A percentile compares a stretch with the other conserved stretches of the same genome.
These are phyloP conservation scores for Diaporthe longicolla DNA, from an alignment of 2,329 filamentous ascomycete genomes.

Conservation along the genomic window DNA sequence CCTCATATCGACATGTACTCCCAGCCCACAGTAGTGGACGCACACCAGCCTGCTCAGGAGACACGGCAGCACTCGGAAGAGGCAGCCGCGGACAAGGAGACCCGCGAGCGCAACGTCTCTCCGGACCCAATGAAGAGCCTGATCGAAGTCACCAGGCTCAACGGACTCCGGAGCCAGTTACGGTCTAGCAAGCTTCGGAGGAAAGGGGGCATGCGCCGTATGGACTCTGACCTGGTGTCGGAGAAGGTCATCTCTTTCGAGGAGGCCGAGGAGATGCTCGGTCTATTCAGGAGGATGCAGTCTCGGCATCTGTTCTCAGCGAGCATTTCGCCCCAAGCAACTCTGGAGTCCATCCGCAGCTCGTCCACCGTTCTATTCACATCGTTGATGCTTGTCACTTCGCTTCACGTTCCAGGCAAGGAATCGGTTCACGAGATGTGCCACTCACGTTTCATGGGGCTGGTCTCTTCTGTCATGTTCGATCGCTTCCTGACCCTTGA, in stretches of 20 bases:
- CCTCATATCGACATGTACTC: constrained; percentile 1
- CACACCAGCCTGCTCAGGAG: constrained; percentile 12
- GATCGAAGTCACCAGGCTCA: constrained; percentile 18
- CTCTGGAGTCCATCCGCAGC: constrained; percentile 2
- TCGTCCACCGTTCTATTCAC: background rate
- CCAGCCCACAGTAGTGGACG: constrained; percentile 5
- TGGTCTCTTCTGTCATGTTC: constrained; percentile 26
- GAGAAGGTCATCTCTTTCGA: constrained; percentile 12
- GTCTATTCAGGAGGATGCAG: constrained; percentile 6
- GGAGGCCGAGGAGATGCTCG: constrained; percentile 21
- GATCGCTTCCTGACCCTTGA: constrained; percentile 5
- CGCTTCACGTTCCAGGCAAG: background rate
- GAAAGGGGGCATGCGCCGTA: background rate
- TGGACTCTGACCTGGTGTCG: constrained; percentile 13
- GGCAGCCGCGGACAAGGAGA: constrained; percentile 11
- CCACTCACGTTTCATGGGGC: constrained; percentile 14
- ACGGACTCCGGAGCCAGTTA: constrained; percentile 8
- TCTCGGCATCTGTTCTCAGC: constrained; percentile 1
- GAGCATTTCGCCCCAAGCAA: background rate
- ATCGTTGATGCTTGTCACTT: constrained; percentile 13
- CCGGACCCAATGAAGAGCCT: constrained; percentile 23
- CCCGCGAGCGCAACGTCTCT: constrained; percentile 25
- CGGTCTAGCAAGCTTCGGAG: constrained; percentile 17
- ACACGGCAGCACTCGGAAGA: constrained; percentile 25
- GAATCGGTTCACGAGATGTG: constrained; percentile 13